A percentile compares a stretch with the other conserved stretches of the same genome.
These are phyloP conservation scores for Entophlyctis luteolus DNA, from an alignment of 192 early-diverging fungal genomes.

Conservation along the genomic window DNA sequence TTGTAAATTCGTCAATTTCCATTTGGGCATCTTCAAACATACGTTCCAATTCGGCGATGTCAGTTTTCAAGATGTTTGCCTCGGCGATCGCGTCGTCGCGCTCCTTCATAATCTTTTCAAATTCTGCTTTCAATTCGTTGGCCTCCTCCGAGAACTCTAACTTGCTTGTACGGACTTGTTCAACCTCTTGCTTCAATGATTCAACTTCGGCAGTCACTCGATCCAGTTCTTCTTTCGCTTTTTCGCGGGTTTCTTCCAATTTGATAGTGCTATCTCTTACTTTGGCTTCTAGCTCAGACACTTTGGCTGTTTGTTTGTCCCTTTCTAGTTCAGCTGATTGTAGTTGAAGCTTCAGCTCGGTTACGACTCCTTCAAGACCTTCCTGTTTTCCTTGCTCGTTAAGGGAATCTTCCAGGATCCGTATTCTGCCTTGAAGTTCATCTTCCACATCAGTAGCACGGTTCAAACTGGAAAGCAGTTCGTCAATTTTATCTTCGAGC, in stretches of 20 bases:
- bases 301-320: background rate
- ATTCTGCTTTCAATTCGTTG: background rate
- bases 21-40: constrained; percentile 26
- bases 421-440: background rate
- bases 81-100: constrained; percentile 7
- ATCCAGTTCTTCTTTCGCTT: background rate
- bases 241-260: background rate
- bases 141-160: background rate
- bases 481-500: background rate
- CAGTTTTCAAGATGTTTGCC: background rate
- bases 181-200: background rate
- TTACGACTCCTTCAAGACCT: background rate
- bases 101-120: constrained; percentile 4
- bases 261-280: background rate
- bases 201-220: background rate
- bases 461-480: background rate
- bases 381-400: background rate
- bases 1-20: constrained; percentile 7
- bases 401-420: background rate
- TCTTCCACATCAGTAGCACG: background rate
- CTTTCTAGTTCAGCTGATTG: background rate
- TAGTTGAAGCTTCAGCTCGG: background rate
- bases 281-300: background rate
- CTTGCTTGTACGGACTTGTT: background rate
- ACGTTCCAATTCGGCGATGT: constrained; percentile 8